Percentiles rank a stretch among this genome's conserved stretches.
These are phyloP conservation scores for Aureobasidium musti DNA, from an alignment of 2,329 filamentous ascomycete species.

Conservation along the genomic window DNA sequence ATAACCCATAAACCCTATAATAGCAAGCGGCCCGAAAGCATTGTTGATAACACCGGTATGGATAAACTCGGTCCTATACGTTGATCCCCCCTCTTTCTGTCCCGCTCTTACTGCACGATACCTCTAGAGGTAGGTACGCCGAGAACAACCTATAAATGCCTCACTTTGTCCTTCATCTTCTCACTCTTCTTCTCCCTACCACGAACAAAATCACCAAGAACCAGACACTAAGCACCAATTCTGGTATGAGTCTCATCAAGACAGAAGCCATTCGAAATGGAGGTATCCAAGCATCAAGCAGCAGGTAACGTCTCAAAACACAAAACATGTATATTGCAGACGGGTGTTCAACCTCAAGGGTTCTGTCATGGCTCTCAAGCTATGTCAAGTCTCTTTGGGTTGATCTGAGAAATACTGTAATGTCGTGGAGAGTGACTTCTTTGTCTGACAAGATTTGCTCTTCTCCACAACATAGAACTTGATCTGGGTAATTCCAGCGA, in stretches of 20 bases:
- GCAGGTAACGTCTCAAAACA: conserved; percentile 29
- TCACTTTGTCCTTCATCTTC: not conserved
- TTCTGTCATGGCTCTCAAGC: not conserved
- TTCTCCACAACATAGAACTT: conserved; percentile 61
- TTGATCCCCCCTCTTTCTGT: conserved; percentile 13
- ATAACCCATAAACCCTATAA: not conserved
- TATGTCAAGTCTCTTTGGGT: not conserved
- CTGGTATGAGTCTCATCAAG: conserved; percentile 12
- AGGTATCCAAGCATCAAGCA: conserved; percentile 22
- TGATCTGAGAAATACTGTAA: conserved; percentile 27
- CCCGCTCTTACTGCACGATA: conserved; percentile 17
- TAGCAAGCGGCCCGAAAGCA: not conserved
- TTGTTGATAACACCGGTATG: not conserved
- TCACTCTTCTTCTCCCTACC: not conserved
- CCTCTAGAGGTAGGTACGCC: conserved; percentile 25
- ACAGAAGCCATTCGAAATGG: conserved; percentile 7
- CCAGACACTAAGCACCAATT: not conserved
- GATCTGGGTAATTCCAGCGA: conserved; percentile 86
- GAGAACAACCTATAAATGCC: conserved; percentile 19
- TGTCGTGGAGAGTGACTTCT: conserved; percentile 16
- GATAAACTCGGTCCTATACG: not conserved
- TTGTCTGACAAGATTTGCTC: conserved; percentile 74
- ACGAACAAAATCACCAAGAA: not conserved
- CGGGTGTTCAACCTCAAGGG: conserved; percentile 26
- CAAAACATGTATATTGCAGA: conserved; percentile 28